These are phyloP conservation scores for Rhodotorula kratochvilovae DNA, from an alignment of 768 basidiomycete species.

Conservation along the genomic window DNA sequence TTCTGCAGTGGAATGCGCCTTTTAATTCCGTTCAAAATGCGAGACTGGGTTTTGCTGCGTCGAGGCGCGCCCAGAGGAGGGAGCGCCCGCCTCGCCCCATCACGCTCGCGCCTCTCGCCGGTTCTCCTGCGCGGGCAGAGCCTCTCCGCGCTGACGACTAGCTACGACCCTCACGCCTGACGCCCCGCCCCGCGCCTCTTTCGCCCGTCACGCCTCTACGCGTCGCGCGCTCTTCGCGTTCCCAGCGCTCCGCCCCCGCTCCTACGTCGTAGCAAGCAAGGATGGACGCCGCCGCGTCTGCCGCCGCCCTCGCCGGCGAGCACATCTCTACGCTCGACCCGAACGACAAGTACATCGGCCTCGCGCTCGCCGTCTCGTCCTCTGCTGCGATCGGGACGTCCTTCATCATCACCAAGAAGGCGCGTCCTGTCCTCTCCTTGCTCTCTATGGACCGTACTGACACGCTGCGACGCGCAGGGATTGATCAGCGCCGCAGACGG, in stretches of 20 bases:
- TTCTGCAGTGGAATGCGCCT: background rate
- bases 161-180: no score
- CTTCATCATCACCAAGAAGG: constrained; percentile 99
- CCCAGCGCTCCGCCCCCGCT: background rate
- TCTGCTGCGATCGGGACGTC: constrained; percentile 86
- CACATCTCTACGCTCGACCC: constrained; percentile 6
- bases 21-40: background rate
- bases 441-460: background rate
- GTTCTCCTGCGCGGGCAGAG: no score
- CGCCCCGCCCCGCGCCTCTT: background rate
- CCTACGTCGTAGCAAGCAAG: accelerated
- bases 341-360: constrained; percentile 84
- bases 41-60: no score
- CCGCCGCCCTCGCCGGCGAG: background rate
- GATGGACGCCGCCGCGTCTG: background rate
- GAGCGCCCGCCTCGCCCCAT: no score
- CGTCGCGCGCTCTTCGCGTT: background rate
- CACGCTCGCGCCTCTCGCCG: no score
- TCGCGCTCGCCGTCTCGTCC: constrained; percentile 77
- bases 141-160: no score
- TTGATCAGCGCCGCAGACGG: constrained; percentile 73
- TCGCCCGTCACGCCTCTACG: no score
- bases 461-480: constrained; percentile 56
- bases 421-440: constrained; percentile 44
- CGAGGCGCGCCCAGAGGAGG: no score